Percentiles rank a stretch among this genome's conserved stretches.
Evolutionary conservation across 441 rosid genomes (phyloP).

Genomic region (Heliophila coronopifolia): DNA sequence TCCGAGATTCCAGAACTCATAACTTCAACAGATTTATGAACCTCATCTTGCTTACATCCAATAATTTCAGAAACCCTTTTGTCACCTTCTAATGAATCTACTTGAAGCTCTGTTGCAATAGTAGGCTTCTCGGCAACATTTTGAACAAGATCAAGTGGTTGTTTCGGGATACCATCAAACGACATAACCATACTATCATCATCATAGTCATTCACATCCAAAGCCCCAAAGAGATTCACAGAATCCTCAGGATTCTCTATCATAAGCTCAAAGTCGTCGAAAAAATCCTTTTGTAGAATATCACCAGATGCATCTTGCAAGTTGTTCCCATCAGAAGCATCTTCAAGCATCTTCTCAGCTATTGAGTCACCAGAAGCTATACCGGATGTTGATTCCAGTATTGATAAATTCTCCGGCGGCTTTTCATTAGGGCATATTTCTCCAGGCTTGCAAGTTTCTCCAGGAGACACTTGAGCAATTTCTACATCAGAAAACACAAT

Average conservation of each 20-base stretch:
- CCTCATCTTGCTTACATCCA: constrained; percentile 18
- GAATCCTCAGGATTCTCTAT: constrained; percentile 35
- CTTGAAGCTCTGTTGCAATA: constrained; percentile 19
- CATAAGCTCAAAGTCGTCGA: constrained; percentile 44
- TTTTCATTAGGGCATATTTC: neutral
- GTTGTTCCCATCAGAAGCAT: constrained; percentile 26
- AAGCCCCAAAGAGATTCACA: constrained; percentile 12
- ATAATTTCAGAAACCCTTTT: constrained; percentile 20
- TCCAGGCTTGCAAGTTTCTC: constrained; percentile 17
- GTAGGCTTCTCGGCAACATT: constrained; percentile 23
- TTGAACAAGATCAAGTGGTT: constrained; percentile 24
- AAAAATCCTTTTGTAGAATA: constrained; percentile 32
- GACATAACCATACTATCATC: constrained; percentile 19
- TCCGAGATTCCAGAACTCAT: constrained; percentile 25
- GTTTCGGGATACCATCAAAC: constrained; percentile 18
- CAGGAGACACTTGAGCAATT: constrained; percentile 19
- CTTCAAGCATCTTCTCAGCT: constrained; percentile 14
- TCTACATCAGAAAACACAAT: constrained; percentile 9
- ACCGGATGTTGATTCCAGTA: constrained; percentile 21
- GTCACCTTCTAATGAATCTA: constrained; percentile 20
- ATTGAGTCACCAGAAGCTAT: constrained; percentile 21
- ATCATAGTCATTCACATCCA: constrained; percentile 28
- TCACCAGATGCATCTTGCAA: constrained; percentile 27
- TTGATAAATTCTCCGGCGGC: neutral
- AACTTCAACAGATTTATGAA: constrained; percentile 20